Base-by-base conservation (phyloP, 2,329 filamentous ascomycete species). In the Dactylonectria estremocensis region DNA sequence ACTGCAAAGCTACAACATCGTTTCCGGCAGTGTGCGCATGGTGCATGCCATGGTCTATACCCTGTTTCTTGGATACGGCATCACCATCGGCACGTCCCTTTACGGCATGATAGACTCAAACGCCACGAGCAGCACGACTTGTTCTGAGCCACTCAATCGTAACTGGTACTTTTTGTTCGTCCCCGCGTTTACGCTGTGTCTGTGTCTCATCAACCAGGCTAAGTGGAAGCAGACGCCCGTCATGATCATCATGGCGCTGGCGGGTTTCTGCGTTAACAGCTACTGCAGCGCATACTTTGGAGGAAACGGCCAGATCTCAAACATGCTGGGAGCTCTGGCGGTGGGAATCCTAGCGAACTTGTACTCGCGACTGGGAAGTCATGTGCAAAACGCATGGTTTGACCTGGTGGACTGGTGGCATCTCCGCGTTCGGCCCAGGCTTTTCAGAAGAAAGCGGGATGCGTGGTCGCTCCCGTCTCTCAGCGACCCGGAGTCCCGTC, bases 181-280 rank as follows among this genome's bases (percentile, higher is more conserved):
- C 0, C 88, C 92, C 0, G 81, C 86, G 6, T 97, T 95, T 80
- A 90, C 93, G 3, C 78, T 94, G 40, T 94, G 91, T 71, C 85
- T 95, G 0, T 91, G 92, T 68, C 86, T 95, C 75, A 91, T 95
- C 78, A 95, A 95, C 80, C 93, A 95, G 72, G 92, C 92, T 66
- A 94, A 94, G 80, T 93, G 89, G 88, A 91, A 89, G 74, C 93
- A 95, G 77, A 88, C 90, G 35, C 93, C 93, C 0, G 86, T 93
- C 57, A 95, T 95, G 93, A 82, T 93, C 4, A 50, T 89, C 66
- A 95, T 97, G 74, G 89, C 93, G 0, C 82, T 94, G 35, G 88
- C 89, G 0, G 94, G 93, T 9, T 96, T 93, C 77, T 84, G 90
- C 8, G 91, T 94, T 74, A 95, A 92, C 80, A 93, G 89, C 81